Evolutionary conservation across 2,329 filamentous ascomycete genomes (phyloP).

Genomic region (Clathrospora elynae): DNA sequence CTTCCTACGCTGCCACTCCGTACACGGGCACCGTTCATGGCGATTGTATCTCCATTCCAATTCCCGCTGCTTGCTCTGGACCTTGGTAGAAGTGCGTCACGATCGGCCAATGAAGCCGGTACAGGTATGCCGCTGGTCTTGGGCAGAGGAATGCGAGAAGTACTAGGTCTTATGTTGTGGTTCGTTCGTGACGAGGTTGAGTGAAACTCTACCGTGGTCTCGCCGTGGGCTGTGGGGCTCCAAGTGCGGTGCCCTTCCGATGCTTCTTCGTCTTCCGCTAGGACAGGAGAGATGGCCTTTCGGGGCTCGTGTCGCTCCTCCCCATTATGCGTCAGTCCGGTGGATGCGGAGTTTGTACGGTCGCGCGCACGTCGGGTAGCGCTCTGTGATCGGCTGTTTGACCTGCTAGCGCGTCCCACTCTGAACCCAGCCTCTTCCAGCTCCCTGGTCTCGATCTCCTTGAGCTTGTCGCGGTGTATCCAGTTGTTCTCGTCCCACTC

Average conservation of each 20-base stretch:
- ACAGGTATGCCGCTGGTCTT: conserved; percentile 80
- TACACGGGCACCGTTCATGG: conserved; percentile 66
- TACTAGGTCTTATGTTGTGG: conserved; percentile 60
- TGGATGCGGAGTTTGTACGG: conserved; percentile 42
- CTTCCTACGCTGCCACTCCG: conserved; percentile 71
- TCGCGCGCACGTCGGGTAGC: conserved; percentile 33
- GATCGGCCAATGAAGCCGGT: conserved; percentile 71
- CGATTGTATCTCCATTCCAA: conserved; percentile 64
- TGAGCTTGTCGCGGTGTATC: conserved; percentile 86
- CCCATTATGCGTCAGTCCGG: conserved; percentile 27
- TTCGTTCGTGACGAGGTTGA: conserved; percentile 52
- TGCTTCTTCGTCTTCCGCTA: conserved; percentile 53
- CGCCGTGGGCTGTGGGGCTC: conserved; percentile 78
- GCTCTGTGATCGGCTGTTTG: conserved; percentile 47
- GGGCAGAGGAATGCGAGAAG: conserved; percentile 85
- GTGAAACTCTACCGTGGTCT: conserved; percentile 65
- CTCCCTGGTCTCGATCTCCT: conserved; percentile 79
- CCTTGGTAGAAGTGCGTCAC: conserved; percentile 71
- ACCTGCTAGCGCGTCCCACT: conserved; percentile 54
- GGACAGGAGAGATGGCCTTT: conserved; percentile 46
- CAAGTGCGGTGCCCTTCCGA: conserved; percentile 53
- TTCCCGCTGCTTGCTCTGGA: conserved; percentile 61
- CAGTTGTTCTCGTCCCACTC: conserved; percentile 69
- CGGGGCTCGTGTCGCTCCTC: conserved; percentile 39
- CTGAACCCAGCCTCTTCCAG: conserved; percentile 76